Evolutionary conservation across 2,329 filamentous ascomycete species (phyloP).

Genomic region (Trichoderma simmonsii): DNA sequence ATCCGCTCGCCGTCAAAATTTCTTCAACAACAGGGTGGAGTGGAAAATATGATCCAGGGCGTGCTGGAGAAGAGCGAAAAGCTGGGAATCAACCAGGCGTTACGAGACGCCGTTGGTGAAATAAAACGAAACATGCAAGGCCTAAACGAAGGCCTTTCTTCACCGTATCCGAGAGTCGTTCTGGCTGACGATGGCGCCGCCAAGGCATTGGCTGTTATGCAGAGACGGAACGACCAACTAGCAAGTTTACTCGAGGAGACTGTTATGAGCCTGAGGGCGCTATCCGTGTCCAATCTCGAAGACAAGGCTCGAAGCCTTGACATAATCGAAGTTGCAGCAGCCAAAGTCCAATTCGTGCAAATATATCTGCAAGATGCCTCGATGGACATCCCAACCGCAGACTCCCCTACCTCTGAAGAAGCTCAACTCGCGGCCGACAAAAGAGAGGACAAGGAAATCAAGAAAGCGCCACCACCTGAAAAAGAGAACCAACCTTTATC

Average conservation of each 20-base stretch:
- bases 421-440: background rate
- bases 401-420: background rate
- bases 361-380: slow-evolving; percentile 58
- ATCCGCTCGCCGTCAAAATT: slow-evolving; percentile 46
- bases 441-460: background rate
- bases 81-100: slow-evolving; percentile 74
- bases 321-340: slow-evolving; percentile 55
- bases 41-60: slow-evolving; percentile 71
- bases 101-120: slow-evolving; percentile 78
- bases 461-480: background rate
- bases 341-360: slow-evolving; percentile 64
- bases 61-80: slow-evolving; percentile 71
- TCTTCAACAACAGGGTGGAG: slow-evolving; percentile 55
- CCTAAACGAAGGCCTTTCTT: slow-evolving; percentile 55
- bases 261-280: slow-evolving; percentile 58
- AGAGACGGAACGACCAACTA: slow-evolving; percentile 64
- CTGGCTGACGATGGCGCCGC: slow-evolving; percentile 35
- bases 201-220: slow-evolving; percentile 49
- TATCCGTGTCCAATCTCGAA: slow-evolving; percentile 50
- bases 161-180: slow-evolving; percentile 36
- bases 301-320: slow-evolving; percentile 51
- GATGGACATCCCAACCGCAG: slow-evolving; percentile 42
- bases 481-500: slow-evolving; percentile 8
- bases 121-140: slow-evolving; percentile 72
- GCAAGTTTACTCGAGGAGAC: slow-evolving; percentile 67